Percentiles rank a stretch among this genome's conserved stretches.
Conservation (phyloP, 345 rosid genomes). For the Aurinia saxatilis region DNA sequence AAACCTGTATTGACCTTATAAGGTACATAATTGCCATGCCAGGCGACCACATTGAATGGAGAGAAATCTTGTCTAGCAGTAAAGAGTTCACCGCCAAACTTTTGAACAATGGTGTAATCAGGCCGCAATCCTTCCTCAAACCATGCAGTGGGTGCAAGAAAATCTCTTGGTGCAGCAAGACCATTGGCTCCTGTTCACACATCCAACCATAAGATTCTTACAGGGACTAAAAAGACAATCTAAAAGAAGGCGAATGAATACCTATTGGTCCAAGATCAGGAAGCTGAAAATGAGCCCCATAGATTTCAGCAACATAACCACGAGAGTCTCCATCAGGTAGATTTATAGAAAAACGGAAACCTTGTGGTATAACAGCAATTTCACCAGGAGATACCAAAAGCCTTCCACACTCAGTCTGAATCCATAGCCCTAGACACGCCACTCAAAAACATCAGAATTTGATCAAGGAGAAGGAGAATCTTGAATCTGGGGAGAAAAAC, state of each 20-base stretch:
- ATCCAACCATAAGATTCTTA: background rate
- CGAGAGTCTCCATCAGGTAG: constrained; percentile 86
- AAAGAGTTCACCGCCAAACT: constrained; percentile 85
- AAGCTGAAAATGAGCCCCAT: constrained; percentile 91
- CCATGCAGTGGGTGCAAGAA: constrained; percentile 82
- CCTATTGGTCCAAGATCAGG: constrained; percentile 99
- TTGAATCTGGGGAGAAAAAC: constrained; percentile 9
- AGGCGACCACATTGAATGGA: constrained; percentile 93
- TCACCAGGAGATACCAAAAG: constrained; percentile 85
- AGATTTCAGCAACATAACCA: constrained; percentile 89
- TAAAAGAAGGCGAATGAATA: constrained; percentile 22
- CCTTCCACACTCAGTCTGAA: constrained; percentile 88
- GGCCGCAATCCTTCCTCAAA: constrained; percentile 61
- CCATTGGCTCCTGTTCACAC: constrained; percentile 76
- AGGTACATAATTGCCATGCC: constrained; percentile 98
- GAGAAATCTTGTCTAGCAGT: constrained; percentile 92
- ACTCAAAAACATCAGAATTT: background rate
- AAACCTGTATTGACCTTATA: constrained; percentile 51
- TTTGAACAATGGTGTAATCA: constrained; percentile 68
- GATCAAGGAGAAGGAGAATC: background rate
- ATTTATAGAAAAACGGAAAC: constrained; percentile 67
- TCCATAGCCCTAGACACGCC: constrained; percentile 62
- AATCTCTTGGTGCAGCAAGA: constrained; percentile 91
- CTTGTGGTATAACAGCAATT: constrained; percentile 79
- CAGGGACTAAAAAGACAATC: background rate